Base-by-base conservation (phyloP, 352 stramenopile genomes). In the Pelagophyceae sp. region DNA sequence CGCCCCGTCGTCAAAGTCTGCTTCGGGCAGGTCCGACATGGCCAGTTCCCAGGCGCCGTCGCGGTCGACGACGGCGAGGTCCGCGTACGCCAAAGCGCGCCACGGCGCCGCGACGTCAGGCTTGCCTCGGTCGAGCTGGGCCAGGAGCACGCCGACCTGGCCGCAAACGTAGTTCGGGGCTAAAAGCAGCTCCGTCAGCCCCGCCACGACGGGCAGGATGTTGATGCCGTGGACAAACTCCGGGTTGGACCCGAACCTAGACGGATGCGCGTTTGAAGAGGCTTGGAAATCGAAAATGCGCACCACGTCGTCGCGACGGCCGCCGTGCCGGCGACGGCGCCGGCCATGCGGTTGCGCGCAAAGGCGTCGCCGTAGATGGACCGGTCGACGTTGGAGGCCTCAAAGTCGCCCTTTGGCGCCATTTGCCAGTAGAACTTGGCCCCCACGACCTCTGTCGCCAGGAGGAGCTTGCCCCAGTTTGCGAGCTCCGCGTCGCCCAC, bases 371-470 rank as follows among this genome's bases (percentile, higher is more conserved):
- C 88, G 78, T 93, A 93, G 76, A 93, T 91, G 40, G 80, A 72
- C 37, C 81, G 81, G 37, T 64, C 78, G 90, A 87, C 45, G 29
- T 75, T 27, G 45, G 11, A 23, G 71, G 84, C 81, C 51, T 83
- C 83, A 31, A 85, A 64, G 58, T 77, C 75, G 61, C 33, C 38
- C 71, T 74, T 60, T 40, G 33, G 84, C 78, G 83, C 82, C 87
- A 95, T 95, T 74, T 95, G 91, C 90, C 90, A 96, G 83, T 96
- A 96, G 50, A 84, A 93, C 63, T 90, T 83, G 1, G 90, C 88
- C 6, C 88, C 88, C 27, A 89, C 88, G 54, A 91, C 87, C 83
- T 96, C 90, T 65, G 94, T 82, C 20, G 90, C 84, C 33, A 95
- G 80, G 75, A 96, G 80, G 0, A 95, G 72, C 32, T 90, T 86